phyloP scores from a whole-genome alignment of 2,329 filamentous ascomycete species.

The Trichophyton simii region DNA sequence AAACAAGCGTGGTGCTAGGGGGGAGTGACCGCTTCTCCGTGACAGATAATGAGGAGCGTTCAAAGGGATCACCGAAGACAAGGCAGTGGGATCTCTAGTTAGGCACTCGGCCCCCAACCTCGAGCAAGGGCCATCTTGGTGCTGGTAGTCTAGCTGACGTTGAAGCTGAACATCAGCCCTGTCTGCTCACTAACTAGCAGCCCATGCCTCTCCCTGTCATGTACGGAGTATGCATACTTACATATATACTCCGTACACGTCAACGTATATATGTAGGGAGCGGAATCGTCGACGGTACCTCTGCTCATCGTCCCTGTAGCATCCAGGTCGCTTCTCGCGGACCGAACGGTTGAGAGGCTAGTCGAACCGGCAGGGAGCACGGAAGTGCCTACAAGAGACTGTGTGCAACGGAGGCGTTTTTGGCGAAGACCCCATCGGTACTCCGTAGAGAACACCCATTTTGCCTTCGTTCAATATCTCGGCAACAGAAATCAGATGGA shows the following conservation, averaged over 20 bases:
- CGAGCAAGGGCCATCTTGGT: not conserved
- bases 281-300: not conserved
- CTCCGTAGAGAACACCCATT: not conserved
- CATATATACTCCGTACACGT: not conserved
- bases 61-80: not conserved
- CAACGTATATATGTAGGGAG: not conserved
- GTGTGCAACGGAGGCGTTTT: not conserved
- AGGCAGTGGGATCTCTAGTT: not conserved
- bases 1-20: not conserved
- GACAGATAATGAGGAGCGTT: not conserved
- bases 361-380: not conserved
- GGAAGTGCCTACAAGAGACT: not conserved
- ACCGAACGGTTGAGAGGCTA: not conserved
- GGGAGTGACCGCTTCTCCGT: not conserved
- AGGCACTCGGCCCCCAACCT: not conserved
- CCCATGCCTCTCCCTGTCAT: not conserved
- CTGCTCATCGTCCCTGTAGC: not conserved
- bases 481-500: not conserved
- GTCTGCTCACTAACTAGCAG: not conserved
- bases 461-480: not conserved
- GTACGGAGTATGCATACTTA: not conserved
- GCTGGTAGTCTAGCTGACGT: not conserved
- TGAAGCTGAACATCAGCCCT: not conserved
- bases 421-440: not conserved
- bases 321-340: not conserved